phyloP scores from a whole-genome alignment of 306 rosid species.

The Begonia masoniana region DNA sequence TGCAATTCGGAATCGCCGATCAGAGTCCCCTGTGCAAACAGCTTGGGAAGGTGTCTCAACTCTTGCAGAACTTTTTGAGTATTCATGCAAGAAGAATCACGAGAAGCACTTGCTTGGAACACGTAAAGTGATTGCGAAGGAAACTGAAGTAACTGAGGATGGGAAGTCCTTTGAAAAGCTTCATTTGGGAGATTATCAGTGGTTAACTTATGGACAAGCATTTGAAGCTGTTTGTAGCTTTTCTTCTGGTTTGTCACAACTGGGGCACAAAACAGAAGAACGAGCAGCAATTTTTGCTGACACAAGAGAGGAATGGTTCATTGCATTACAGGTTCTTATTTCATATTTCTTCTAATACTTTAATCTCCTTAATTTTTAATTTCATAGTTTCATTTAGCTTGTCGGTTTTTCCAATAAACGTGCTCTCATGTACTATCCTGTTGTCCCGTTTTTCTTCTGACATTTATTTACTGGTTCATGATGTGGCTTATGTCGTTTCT shows the following conservation, averaged over 20 bases:
- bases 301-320: constrained; percentile 84
- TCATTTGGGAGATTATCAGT: constrained; percentile 69
- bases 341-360: constrained; percentile 1
- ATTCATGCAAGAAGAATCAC: constrained; percentile 35
- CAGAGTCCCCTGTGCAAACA: constrained; percentile 28
- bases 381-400: too few relatives aligned
- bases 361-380: background rate
- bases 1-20: constrained; percentile 46
- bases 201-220: constrained; percentile 59
- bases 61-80: constrained; percentile 76
- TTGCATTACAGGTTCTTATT: constrained; percentile 77
- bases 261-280: constrained; percentile 64
- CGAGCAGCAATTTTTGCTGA: constrained; percentile 87
- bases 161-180: constrained; percentile 84
- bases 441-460: too few relatives aligned
- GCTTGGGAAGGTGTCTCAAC: constrained; percentile 73
- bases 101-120: constrained; percentile 64
- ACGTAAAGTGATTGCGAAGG: constrained; percentile 50
- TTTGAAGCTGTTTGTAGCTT: constrained; percentile 56
- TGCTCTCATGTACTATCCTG: too few relatives aligned
- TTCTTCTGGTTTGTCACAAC: constrained; percentile 57
- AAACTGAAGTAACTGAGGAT: constrained; percentile 32
- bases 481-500: constrained; percentile 5
- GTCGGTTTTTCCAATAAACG: too few relatives aligned
- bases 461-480: background rate